Percentiles rank a stretch among this genome's conserved stretches.
Conservation (phyloP, 2,329 filamentous ascomycete species). For the Diaporthe batatas region DNA sequence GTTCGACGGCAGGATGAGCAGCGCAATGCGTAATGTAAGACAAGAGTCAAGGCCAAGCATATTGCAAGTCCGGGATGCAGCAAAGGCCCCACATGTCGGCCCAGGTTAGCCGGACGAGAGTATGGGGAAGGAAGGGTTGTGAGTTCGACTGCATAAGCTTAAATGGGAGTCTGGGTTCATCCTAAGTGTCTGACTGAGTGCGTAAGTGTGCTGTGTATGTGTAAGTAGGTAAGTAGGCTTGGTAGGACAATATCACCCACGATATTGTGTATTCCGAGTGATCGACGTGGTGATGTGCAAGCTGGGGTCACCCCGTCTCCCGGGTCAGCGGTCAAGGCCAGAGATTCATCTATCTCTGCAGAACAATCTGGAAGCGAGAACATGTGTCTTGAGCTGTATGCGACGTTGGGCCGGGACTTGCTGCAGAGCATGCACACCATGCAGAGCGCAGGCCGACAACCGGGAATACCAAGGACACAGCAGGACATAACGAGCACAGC, state of each 20-base stretch:
- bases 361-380: conserved; percentile 14
- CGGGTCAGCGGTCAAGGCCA: conserved; percentile 34
- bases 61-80: conserved; percentile 11
- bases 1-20: conserved; percentile 11
- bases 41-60: conserved; percentile 9
- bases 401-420: conserved; percentile 15
- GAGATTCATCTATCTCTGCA: neutral
- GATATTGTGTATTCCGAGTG: neutral
- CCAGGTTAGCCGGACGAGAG: conserved; percentile 9
- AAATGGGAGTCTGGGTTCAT: conserved; percentile 18
- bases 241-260: too few relatives aligned
- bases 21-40: neutral
- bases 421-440: conserved; percentile 9
- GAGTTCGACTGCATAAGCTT: conserved; percentile 30
- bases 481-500: neutral
- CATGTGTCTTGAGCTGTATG: conserved; percentile 8
- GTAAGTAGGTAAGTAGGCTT: too few relatives aligned
- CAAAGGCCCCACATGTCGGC: conserved; percentile 2
- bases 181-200: neutral
- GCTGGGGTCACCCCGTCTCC: conserved; percentile 23
- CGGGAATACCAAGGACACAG: conserved; percentile 21
- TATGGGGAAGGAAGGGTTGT: neutral
- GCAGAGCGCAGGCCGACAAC: neutral
- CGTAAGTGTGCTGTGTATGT: neutral
- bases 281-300: conserved; percentile 23